Base-by-base conservation (phyloP, 441 rosid species). In the Kokia cookei region DNA sequence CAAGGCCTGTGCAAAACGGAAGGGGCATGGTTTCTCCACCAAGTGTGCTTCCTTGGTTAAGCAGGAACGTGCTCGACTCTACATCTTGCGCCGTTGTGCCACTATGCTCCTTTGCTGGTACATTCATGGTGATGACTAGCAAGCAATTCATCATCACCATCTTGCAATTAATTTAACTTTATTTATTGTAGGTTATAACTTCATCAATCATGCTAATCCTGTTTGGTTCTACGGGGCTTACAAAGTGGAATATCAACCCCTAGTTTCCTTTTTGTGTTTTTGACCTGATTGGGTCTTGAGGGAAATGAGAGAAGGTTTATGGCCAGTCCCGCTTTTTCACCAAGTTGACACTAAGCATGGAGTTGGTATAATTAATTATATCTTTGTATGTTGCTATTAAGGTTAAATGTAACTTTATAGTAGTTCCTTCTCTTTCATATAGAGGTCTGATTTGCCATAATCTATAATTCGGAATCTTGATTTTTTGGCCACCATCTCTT, bases 71-170 rank as follows among this genome's bases (percentile, higher is more conserved):
- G 92, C 91, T 32, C 87, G 92, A 24, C 85, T 94, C 78, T 94
- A 91, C 72, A 87, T 92, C 54, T 79, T 94, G 40, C 89, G 97
- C 54, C 88, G 96, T 27, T 94, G 97, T 66, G 94, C 96, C 53
- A 87, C 93, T 60, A 91, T 94, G 96, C 97, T 94, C 10, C 78
- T 92, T 43, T 92, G 99, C 73, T 91, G 90, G 79, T 94, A 91
- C 79, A 88, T 89, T 26, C 90, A 90, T 1, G 85, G 86, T 5
- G 97, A 94, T 76, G 93, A 90, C 57, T 87, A 79, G 66, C 26
- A 32, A 29, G 65, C 62, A 43, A 51, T 17, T 40, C 43, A 40
- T 40, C 2, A 40, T 40, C 43, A 40, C 43, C 43, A 40, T 8
- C 43, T 40, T 40, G 43, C 10, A 40, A 40, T 40, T 40, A 40